Evolutionary conservation across 176 grass and related monocot species (phyloP).

Genomic region (Zoysia pacifica): DNA sequence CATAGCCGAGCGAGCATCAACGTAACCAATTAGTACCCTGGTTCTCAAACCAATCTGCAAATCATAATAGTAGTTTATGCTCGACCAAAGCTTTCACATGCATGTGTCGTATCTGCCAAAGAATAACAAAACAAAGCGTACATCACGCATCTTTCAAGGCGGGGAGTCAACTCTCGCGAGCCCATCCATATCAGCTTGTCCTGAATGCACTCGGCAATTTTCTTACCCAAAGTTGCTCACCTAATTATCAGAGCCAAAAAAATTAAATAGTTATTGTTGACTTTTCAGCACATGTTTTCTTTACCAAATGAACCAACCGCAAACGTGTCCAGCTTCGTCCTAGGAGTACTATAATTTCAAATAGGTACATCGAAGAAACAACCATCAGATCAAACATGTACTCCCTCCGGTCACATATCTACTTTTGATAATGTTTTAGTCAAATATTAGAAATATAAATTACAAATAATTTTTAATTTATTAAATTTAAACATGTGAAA

Average conservation of each 20-base stretch:
- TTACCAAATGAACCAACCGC: slow-evolving; percentile 20
- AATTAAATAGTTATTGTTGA: slow-evolving; percentile 17
- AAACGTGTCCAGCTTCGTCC: background rate
- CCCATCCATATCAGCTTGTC: slow-evolving; percentile 32
- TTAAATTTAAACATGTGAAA: no score
- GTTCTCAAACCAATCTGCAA: slow-evolving; percentile 19
- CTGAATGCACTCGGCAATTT: slow-evolving; percentile 15
- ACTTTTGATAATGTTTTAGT: no score
- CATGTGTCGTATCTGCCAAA: slow-evolving; percentile 30
- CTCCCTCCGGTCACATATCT: no score
- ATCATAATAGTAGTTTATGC: slow-evolving; percentile 31
- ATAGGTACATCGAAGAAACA: background rate
- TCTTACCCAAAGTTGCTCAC: slow-evolving; percentile 15
- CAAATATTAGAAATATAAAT: no score
- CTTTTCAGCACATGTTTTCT: background rate
- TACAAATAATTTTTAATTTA: no score
- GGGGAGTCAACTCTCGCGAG: slow-evolving; percentile 42
- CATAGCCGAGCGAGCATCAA: slow-evolving; percentile 33
- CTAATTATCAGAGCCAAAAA: background rate
- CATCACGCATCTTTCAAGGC: slow-evolving; percentile 32
- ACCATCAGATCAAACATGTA: slow-evolving; percentile 18
- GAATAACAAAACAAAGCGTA: slow-evolving; percentile 1
- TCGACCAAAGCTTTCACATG: slow-evolving; percentile 29
- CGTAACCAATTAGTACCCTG: slow-evolving; percentile 13
- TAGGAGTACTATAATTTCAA: slow-evolving; percentile 2